These are phyloP conservation scores for Trypanosoma vivax DNA, from an alignment of 208 protist species.

Conservation along the genomic window DNA sequence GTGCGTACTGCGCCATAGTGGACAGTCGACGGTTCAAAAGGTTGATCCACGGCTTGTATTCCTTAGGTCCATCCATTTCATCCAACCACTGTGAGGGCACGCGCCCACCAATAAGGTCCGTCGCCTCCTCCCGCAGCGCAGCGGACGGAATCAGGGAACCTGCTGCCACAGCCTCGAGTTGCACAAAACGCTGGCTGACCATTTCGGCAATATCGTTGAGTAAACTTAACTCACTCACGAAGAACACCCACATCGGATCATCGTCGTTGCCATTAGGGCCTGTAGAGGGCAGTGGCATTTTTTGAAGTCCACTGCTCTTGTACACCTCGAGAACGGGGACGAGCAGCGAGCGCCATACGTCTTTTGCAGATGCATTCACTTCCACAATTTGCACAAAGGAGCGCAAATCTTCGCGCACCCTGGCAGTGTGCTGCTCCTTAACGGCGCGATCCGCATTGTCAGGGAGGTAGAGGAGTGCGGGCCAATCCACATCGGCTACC, in stretches of 20 bases:
- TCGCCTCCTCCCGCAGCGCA: slow-evolving; percentile 57
- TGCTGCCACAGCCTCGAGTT: slow-evolving; percentile 66
- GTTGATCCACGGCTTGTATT: slow-evolving; percentile 75
- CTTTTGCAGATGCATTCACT: slow-evolving; percentile 36
- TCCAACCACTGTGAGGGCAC: slow-evolving; percentile 86
- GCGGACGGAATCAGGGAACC: slow-evolving; percentile 80
- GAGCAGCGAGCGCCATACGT: slow-evolving; percentile 78
- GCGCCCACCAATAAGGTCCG: slow-evolving; percentile 69
- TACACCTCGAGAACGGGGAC: slow-evolving; percentile 81
- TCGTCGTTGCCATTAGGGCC: slow-evolving; percentile 21
- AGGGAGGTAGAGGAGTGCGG: slow-evolving; percentile 85
- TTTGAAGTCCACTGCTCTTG: slow-evolving; percentile 38
- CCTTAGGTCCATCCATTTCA: slow-evolving; percentile 75
- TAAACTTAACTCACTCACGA: slow-evolving; percentile 81
- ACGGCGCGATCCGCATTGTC: slow-evolving; percentile 91
- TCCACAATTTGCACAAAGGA: slow-evolving; percentile 31
- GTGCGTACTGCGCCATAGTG: slow-evolving; percentile 28
- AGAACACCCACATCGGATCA: slow-evolving; percentile 89
- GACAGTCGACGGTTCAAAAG: slow-evolving; percentile 59
- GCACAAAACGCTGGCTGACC: slow-evolving; percentile 54
- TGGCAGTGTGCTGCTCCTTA: slow-evolving; percentile 59
- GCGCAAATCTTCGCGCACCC: slow-evolving; percentile 69
- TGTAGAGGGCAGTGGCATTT: slow-evolving; percentile 1
- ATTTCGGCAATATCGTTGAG: slow-evolving; percentile 51
- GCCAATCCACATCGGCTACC: slow-evolving; percentile 68